Evolutionary conservation across 2,329 filamentous ascomycete genomes (phyloP), one percentile per base, ranked within the genome.

Genomic region (Cucurbitaria berberidis): DNA sequence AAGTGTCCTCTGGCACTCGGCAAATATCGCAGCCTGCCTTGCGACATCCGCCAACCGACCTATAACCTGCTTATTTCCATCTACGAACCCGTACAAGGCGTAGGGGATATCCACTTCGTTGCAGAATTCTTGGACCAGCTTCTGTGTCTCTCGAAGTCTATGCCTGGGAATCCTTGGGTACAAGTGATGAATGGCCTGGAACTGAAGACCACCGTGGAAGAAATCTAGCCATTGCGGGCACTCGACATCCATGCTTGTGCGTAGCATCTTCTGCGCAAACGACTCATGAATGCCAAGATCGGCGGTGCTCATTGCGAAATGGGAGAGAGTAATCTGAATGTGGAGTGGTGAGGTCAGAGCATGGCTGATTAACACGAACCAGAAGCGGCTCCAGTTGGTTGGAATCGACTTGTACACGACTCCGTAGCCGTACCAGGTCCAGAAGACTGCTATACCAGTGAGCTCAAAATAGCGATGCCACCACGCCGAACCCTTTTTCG

Each of bases 221-320:
- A 86, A 90, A 69, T 90, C 88, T 22, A 90, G 76, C 88, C 87
- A 90, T 21, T 80, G 76, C 0, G 88, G 88, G 72, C 87, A 90
- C 63, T 89, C 86, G 42, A 90, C 84, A 64, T 90, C 88, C 86
- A 90, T 89, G 22, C 87, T 89, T 3, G 87, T 90, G 39, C 87
- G 81, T 32, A 90, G 76, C 80, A 88, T 87, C 64, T 85, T 85
- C 75, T 89, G 86, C 0, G 87, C 79, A 66, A 89, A 90, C 0
- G 85, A 87, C 68, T 90, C 87, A 48, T 79, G 77, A 41, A 84
- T 81, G 53, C 86, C 86, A 2, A 89, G 78, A 57, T 89, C 85
- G 0, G 83, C 76, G 2, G 85, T 88, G 21, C 84, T 85, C 87
- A 89, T 90, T 54, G 84, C 87, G 79, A 87, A 90, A 74, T 90